Conservation (phyloP, 352 stramenopile genomes). For the Phytophthora brassicae region DNA sequence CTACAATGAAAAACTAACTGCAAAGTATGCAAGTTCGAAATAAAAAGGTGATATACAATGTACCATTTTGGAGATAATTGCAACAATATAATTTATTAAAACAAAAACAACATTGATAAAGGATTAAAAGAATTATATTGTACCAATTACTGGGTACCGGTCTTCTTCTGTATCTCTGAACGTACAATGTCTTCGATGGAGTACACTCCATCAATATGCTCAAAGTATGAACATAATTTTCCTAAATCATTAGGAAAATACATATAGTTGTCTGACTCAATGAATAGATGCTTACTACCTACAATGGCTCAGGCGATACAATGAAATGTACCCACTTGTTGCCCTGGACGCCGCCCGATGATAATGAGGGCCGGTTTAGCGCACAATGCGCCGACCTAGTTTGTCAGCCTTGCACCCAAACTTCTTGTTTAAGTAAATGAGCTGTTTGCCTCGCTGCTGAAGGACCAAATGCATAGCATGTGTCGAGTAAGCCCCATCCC, state of each 20-base stretch:
- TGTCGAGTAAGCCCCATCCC: background rate
- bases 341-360: background rate
- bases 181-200: slow-evolving; percentile 4
- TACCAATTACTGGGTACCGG: no score
- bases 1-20: no score
- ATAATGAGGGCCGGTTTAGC: background rate
- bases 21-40: no score
- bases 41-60: no score
- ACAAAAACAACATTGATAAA: no score
- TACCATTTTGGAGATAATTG: no score
- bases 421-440: no score
- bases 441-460: no score
- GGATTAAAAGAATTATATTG: no score
- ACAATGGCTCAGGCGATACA: background rate
- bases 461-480: no score
- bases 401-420: background rate
- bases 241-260: background rate
- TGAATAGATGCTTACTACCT: background rate
- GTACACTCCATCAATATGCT: slow-evolving; percentile 4
- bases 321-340: background rate
- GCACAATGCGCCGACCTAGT: background rate
- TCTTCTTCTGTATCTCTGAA: no score
- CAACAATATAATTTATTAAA: no score
- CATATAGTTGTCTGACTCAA: slow-evolving; percentile 1
- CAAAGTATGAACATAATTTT: background rate